Conservation (phyloP, 2,329 filamentous ascomycete genomes). For the Nemania diffusa region DNA sequence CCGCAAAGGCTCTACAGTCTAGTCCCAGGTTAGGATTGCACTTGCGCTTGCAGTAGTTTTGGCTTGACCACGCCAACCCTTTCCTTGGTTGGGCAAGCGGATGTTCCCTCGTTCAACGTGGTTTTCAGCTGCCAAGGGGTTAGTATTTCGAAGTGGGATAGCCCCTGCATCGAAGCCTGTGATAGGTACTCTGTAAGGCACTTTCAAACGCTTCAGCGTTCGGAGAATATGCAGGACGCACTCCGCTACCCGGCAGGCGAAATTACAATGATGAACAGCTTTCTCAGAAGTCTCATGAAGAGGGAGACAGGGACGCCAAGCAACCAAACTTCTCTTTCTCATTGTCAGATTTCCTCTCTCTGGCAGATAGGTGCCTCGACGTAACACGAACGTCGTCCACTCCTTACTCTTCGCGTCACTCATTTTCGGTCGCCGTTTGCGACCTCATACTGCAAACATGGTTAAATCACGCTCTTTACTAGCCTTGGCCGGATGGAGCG, state of each 20-base stretch:
- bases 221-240: slow-evolving; percentile 20
- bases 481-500: slow-evolving; percentile 26
- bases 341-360: slow-evolving; percentile 21
- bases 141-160: slow-evolving; percentile 14
- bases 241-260: slow-evolving; percentile 8
- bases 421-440: slow-evolving; percentile 28
- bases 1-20: not conserved
- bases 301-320: slow-evolving; percentile 3
- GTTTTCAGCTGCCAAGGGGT: slow-evolving; percentile 36
- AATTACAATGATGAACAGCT: slow-evolving; percentile 11
- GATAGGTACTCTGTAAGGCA: too few species aligned
- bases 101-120: slow-evolving; percentile 10
- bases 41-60: slow-evolving; percentile 9
- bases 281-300: slow-evolving; percentile 1
- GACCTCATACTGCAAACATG: slow-evolving; percentile 22
- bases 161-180: slow-evolving; percentile 24
- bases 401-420: slow-evolving; percentile 26
- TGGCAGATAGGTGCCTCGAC: not conserved
- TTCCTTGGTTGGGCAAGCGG: slow-evolving; percentile 28
- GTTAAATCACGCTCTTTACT: slow-evolving; percentile 27
- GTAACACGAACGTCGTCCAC: slow-evolving; percentile 2
- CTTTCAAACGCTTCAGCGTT: slow-evolving; percentile 19
- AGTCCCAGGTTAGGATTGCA: not conserved
- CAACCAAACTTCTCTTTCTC: slow-evolving; percentile 17
- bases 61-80: slow-evolving; percentile 1